phyloP scores from a whole-genome alignment of 75 land plant species.

The Gnetum montanum region DNA sequence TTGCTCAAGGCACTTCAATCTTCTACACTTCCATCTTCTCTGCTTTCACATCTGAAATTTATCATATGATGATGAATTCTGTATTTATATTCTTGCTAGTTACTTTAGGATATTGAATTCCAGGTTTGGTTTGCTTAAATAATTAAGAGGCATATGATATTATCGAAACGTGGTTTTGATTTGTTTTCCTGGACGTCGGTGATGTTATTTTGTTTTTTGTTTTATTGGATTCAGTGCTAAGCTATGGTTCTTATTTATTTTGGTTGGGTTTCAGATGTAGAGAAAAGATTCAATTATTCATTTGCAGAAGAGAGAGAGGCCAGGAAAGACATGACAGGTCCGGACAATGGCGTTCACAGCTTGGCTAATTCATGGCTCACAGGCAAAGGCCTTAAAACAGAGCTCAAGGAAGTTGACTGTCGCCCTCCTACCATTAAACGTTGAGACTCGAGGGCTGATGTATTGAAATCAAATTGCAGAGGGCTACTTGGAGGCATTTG shows the following conservation, averaged over 20 bases:
- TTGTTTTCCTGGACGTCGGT: no score
- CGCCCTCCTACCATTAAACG: constrained; percentile 2
- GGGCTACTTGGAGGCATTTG: no score
- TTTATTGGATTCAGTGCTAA: no score
- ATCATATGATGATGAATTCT: background rate
- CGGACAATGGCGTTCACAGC: constrained; percentile 58
- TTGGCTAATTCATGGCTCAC: constrained; percentile 39
- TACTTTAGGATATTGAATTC: background rate
- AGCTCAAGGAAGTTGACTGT: constrained; percentile 36
- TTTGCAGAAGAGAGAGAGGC: constrained; percentile 46
- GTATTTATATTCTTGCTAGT: background rate
- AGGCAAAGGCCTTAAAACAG: constrained; percentile 41
- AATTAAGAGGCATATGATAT: background rate
- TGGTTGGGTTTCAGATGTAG: constrained; percentile 39
- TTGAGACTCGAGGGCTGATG: background rate
- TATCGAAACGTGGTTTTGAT: no score
- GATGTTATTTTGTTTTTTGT: no score
- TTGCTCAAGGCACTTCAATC: constrained; percentile 24
- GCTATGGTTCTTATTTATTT: no score
- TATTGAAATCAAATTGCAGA: no score
- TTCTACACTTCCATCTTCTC: background rate
- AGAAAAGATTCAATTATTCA: constrained; percentile 41
- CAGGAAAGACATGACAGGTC: constrained; percentile 51
- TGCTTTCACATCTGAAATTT: background rate
- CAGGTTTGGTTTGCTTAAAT: background rate